A percentile compares a stretch with the other conserved stretches of the same genome.
phyloP scores from a whole-genome alignment of 2,329 filamentous ascomycete genomes.

The Aspergillus sergii region DNA sequence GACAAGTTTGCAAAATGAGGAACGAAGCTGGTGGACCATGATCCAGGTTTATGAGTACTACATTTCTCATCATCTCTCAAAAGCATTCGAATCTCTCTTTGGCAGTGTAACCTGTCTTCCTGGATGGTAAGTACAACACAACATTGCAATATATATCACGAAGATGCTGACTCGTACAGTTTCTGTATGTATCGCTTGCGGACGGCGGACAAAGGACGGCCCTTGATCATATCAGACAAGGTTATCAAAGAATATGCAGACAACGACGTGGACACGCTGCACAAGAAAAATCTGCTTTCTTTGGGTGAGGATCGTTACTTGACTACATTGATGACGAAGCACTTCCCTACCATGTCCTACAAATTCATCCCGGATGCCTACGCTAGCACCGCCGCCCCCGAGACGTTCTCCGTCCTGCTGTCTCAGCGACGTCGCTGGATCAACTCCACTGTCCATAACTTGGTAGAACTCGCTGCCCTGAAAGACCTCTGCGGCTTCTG shows the following conservation, averaged over 20 bases:
- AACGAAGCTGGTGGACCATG: constrained; percentile 98
- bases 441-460: constrained; percentile 96
- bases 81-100: constrained; percentile 97
- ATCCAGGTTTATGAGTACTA: constrained; percentile 99
- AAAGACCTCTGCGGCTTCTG: constrained; percentile 98
- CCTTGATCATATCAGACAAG: constrained; percentile 87
- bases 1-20: constrained; percentile 93
- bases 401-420: constrained; percentile 89
- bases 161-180: constrained; percentile 58
- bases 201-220: constrained; percentile 90
- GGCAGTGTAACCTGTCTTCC: constrained; percentile 98
- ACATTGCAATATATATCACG: not conserved
- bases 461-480: constrained; percentile 85
- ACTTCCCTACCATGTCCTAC: constrained; percentile 93
- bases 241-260: constrained; percentile 88
- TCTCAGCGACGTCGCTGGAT: constrained; percentile 99
- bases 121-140: constrained; percentile 75
- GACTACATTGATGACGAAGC: constrained; percentile 96
- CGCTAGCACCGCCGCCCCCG: constrained; percentile 89
- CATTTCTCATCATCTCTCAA: constrained; percentile 94
- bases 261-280: constrained; percentile 87
- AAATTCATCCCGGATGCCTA: constrained; percentile 95
- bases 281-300: constrained; percentile 90
- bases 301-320: constrained; percentile 96
- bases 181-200: constrained; percentile 98